Base-by-base conservation (phyloP, 2,329 filamentous ascomycete species). In the Grosmannia huntii region DNA sequence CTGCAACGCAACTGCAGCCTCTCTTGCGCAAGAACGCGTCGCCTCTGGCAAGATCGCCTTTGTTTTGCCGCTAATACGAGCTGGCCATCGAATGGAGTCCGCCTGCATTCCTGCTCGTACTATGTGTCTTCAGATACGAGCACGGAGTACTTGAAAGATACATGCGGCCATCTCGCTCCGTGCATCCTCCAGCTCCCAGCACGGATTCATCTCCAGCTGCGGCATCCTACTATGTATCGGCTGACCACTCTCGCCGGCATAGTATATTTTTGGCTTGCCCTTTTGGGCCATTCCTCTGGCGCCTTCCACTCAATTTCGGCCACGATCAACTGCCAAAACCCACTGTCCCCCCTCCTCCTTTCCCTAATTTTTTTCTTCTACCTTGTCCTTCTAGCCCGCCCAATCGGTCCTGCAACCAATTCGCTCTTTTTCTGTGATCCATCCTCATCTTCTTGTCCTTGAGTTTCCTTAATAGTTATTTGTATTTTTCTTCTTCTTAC, bases 311-410 rank as follows among this genome's bases (percentile, higher is more conserved):
- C 50, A 53, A 36, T 36, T 53, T 21, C 28, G 36, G 38, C 53
- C 53, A 48, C 53, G 53, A 55, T 55, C 53, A 21, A 44, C 23
- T 48, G 53, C 38, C 33, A 46, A 55, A 55, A 31, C 53, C 53
- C 53, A 38, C 52, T 28, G 33, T 38, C 6, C 25, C 36, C 52
- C 36, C 36, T 23, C 44, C 36, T 23, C 21, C 9, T 28, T 44
- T 28, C 27, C 52, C 28, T n/a, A 36, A 33, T 11, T 53, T 36
- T n/a, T 33, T 33, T 54, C 21, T 54, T 54, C 36, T 44, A 38
- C 52, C 36, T 11, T 23, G 21, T 38, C 36, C 25, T 54, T 54
- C 21, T 19, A 54, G 21, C 36, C 52, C 36, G 27, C 52, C 36
- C 41, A 41, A 44, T 38, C 52, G 52, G 52, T 16, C 52, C 31